A percentile compares a stretch with the other conserved stretches of the same genome.
Evolutionary conservation across 2,329 filamentous ascomycete genomes (phyloP).

Genomic region (Cordyceps cicadae): DNA sequence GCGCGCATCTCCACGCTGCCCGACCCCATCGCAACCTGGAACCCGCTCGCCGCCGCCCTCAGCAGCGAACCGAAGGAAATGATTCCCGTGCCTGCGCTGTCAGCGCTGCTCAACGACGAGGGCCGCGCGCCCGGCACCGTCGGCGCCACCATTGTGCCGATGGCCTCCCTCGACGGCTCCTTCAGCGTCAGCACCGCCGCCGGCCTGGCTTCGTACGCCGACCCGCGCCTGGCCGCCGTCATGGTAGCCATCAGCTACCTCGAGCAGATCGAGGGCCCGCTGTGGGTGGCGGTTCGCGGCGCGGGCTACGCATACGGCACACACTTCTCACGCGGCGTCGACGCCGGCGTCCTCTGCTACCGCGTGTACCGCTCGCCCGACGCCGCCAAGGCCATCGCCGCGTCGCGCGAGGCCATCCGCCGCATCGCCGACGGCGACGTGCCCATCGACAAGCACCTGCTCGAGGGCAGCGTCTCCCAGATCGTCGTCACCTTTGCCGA

Average conservation of each 20-base stretch:
- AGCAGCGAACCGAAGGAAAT: constrained; percentile 39
- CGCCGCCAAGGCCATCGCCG: constrained; percentile 74
- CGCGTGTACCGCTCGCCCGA: constrained; percentile 86
- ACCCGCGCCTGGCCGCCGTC: constrained; percentile 72
- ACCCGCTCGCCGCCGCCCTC: constrained; percentile 35
- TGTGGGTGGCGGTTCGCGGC: constrained; percentile 89
- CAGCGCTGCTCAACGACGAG: constrained; percentile 63
- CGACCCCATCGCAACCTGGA: constrained; percentile 73
- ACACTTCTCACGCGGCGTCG: constrained; percentile 67
- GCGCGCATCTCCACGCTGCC: constrained; percentile 68
- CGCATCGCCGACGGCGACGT: constrained; percentile 64
- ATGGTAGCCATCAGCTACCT: constrained; percentile 87
- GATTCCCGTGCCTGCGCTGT: constrained; percentile 61
- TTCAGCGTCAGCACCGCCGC: constrained; percentile 69
- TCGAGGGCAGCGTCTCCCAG: constrained; percentile 84
- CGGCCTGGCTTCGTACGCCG: constrained; percentile 66
- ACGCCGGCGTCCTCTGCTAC: constrained; percentile 74
- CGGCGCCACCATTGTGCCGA: constrained; percentile 72
- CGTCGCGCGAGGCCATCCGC: constrained; percentile 65
- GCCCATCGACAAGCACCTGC: constrained; percentile 68
- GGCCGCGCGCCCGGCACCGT: constrained; percentile 68
- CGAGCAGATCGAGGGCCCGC: constrained; percentile 84
- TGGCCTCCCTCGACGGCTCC: constrained; percentile 87
- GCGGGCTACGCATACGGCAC: constrained; percentile 89
- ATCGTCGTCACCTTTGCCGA: constrained; percentile 84